Percentiles rank a stretch among this genome's conserved stretches.
Conservation (phyloP, 345 rosid genomes). For the Brassica cretica region DNA sequence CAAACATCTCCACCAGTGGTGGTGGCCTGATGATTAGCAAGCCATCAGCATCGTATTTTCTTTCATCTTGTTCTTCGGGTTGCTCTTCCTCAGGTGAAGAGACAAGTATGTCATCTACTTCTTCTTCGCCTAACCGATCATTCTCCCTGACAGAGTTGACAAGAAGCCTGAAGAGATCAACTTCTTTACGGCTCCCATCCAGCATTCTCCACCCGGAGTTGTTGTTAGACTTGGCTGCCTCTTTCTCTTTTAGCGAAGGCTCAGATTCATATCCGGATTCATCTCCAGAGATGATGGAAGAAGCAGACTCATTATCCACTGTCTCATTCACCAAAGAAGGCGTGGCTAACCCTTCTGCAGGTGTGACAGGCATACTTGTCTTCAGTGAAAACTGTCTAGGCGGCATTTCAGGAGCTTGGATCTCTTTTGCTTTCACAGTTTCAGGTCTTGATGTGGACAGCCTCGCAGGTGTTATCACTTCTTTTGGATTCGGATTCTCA, state of each 20-base stretch:
- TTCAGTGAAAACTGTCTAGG: not conserved
- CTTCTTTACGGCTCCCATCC: constrained; percentile 29
- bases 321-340: constrained; percentile 14
- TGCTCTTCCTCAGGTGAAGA: constrained; percentile 25
- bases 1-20: constrained; percentile 21
- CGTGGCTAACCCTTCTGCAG: not conserved
- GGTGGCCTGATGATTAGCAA: constrained; percentile 32
- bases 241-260: constrained; percentile 25
- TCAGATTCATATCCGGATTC: constrained; percentile 36
- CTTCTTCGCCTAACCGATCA: constrained; percentile 19
- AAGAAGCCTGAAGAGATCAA: constrained; percentile 36
- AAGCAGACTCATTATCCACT: constrained; percentile 19
- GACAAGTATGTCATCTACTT: constrained; percentile 2
- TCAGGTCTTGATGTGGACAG: constrained; percentile 10
- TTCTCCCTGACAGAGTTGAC: constrained; percentile 37
- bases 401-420: constrained; percentile 12
- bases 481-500: constrained; percentile 14
- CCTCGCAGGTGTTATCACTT: constrained; percentile 3
- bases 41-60: constrained; percentile 28
- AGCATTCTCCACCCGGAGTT: constrained; percentile 17
- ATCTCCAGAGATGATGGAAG: constrained; percentile 24
- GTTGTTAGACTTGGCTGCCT: constrained; percentile 3
- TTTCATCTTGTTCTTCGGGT: constrained; percentile 12
- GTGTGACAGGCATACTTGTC: constrained; percentile 10
- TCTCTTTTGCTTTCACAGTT: not conserved